A percentile compares a stretch with the other conserved stretches of the same genome.
Conservation (phyloP, 106 monocot species). For the Dendrobium nobile region DNA sequence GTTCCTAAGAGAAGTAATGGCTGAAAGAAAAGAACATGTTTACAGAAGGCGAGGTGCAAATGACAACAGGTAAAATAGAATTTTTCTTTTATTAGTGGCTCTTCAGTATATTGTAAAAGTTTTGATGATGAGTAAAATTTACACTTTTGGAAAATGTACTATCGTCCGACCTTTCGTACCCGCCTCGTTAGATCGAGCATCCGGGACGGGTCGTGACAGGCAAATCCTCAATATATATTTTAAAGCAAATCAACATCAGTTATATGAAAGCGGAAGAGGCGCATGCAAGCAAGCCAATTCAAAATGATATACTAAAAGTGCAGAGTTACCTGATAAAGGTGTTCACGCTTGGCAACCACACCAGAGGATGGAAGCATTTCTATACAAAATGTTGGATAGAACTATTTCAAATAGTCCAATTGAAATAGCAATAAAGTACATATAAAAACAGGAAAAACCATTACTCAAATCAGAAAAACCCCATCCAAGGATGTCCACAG, state of each 20-base stretch:
- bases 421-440: neutral
- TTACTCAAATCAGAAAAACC: slow-evolving; percentile 92
- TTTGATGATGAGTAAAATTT: too few relatives aligned
- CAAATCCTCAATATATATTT: neutral
- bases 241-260: neutral
- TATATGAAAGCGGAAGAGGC: neutral
- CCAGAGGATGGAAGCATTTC: slow-evolving; percentile 47
- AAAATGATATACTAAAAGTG: neutral
- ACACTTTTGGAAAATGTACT: too few relatives aligned
- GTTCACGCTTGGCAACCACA: slow-evolving; percentile 78
- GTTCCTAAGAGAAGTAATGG: too few relatives aligned
- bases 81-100: too few relatives aligned
- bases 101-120: too few relatives aligned
- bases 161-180: too few relatives aligned
- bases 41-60: too few relatives aligned
- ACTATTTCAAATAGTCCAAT: neutral
- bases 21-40: too few relatives aligned
- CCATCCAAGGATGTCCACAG: slow-evolving; percentile 96
- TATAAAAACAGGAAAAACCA: neutral
- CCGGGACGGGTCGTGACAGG: too few relatives aligned
- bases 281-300: neutral
- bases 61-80: too few relatives aligned
- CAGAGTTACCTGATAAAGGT: slow-evolving; percentile 71
- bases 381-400: slow-evolving; percentile 4
- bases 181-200: too few relatives aligned